A percentile compares a stretch with the other conserved stretches of the same genome.
Conservation (phyloP, 441 rosid species). For the Aleurites moluccanus region DNA sequence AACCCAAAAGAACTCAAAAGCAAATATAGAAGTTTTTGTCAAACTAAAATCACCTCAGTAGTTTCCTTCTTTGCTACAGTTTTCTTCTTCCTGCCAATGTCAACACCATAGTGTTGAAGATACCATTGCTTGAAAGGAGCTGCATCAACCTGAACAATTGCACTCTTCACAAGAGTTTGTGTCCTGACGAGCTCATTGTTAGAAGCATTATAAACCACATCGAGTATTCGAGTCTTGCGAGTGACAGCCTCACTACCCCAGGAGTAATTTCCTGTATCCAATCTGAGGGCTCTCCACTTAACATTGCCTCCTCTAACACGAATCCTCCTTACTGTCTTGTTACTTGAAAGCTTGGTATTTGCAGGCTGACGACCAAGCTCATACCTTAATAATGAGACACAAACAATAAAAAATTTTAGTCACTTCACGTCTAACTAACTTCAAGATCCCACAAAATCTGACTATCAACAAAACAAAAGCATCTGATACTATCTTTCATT, state of each 20-base stretch:
- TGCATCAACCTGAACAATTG: slow-evolving; percentile 60
- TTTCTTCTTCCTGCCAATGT: slow-evolving; percentile 62
- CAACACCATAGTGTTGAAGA: slow-evolving; percentile 60
- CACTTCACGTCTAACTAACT: too few relatives aligned
- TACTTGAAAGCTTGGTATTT: slow-evolving; percentile 54
- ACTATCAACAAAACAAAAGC: too few relatives aligned
- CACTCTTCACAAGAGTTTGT: slow-evolving; percentile 58
- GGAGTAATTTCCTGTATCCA: slow-evolving; percentile 54
- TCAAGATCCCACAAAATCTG: too few relatives aligned
- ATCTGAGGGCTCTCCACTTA: slow-evolving; percentile 62
- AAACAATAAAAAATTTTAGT: too few relatives aligned
- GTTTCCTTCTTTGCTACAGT: slow-evolving; percentile 44
- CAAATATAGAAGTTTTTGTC: background rate
- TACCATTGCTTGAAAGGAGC: slow-evolving; percentile 72
- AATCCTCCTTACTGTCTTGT: slow-evolving; percentile 58
- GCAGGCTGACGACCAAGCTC: slow-evolving; percentile 65
- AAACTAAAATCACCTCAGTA: slow-evolving; percentile 23
- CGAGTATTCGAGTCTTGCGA: slow-evolving; percentile 53
- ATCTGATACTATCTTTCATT: too few relatives aligned
- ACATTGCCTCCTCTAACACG: slow-evolving; percentile 66
- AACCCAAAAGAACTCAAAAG: background rate
- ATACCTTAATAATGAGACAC: slow-evolving; percentile 31
- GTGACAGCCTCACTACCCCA: slow-evolving; percentile 68
- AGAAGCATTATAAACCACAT: slow-evolving; percentile 64
- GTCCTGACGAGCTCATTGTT: slow-evolving; percentile 67